These are phyloP conservation scores for Paramecium sexaurelia DNA, from an alignment of 73 alveolate genomes.

Conservation along the genomic window DNA sequence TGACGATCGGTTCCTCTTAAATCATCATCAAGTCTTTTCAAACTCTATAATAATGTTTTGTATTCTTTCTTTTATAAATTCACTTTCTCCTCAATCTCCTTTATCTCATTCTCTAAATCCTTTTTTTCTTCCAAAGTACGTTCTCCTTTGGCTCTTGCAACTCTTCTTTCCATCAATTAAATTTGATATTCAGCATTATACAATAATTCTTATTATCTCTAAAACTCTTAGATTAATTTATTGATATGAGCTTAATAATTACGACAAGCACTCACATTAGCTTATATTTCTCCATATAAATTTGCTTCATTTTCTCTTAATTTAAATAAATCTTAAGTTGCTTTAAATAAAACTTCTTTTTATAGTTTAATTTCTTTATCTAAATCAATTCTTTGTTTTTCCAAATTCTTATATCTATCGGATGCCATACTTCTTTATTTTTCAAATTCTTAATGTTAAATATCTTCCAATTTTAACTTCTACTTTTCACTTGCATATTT, in stretches of 20 bases:
- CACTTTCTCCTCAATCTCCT: constrained; percentile 80
- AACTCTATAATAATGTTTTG: constrained; percentile 69
- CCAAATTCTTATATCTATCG: constrained; percentile 81
- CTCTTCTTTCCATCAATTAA: constrained; percentile 97
- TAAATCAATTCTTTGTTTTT: constrained; percentile 80
- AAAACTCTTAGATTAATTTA: constrained; percentile 89
- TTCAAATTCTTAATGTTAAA: constrained; percentile 83
- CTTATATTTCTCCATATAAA: constrained; percentile 94
- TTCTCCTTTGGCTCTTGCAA: constrained; percentile 93
- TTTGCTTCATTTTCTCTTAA: constrained; percentile 95
- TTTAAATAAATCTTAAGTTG: constrained; percentile 89
- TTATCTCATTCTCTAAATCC: constrained; percentile 86
- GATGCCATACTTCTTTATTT: constrained; percentile 75
- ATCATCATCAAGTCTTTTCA: constrained; percentile 89
- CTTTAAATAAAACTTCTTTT: constrained; percentile 91
- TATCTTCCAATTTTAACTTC: constrained; percentile 84
- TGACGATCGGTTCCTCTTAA: constrained; percentile 85
- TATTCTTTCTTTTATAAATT: constrained; percentile 77
- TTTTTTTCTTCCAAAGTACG: constrained; percentile 95
- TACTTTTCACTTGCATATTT: constrained; percentile 82
- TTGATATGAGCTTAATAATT: constrained; percentile 90
- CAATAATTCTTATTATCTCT: constrained; percentile 92
- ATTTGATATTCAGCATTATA: constrained; percentile 96
- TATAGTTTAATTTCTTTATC: constrained; percentile 89
- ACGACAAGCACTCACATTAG: constrained; percentile 92